Base-by-base conservation (phyloP, 2,329 filamentous ascomycete species). In the Cryphonectria naterciae region DNA sequence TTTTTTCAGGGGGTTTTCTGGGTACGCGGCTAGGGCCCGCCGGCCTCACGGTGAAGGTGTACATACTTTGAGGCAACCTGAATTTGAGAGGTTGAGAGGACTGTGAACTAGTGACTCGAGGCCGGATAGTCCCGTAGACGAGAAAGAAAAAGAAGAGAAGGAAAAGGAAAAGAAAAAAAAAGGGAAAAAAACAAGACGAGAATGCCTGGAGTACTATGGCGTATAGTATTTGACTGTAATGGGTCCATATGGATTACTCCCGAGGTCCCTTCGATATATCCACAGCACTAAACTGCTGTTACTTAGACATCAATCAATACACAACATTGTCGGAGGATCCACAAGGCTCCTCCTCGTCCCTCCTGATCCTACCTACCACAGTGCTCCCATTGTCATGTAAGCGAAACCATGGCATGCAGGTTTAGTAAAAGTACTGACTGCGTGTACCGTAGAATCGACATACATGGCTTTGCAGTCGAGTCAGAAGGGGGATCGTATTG, bases 351-450 rank as follows among this genome's bases (percentile, higher is more conserved):
- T 58, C 54, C 25, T 32, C 25, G 25, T n/a, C 46, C 43, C 13
- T 58, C 54, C 54, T 58, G 54, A 58, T 58, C 25, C 54, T 58
- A 32, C 54, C 54, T 58, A 32, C 54, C 54, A 28, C 2, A 54
- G 22, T 54, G 52, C 52, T 54, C 10, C 25, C n/a, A 28, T 54
- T 32, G 54, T 32, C 32, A 28, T 58, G 15, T 19, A 32, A 15
- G 28, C 28, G 54, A 32, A 54, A 54, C n/a, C n/a, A 54, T 58
- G 15, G 25, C 28, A 32, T 58, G 28, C 25, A 58, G 25, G 52
- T 15, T 15, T 10, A 15, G 43, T 46, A 46, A 46, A 46, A 46
- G 4, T 46, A 19, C 43, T 46, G 17, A 17, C n/a, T 28, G 4
- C 25, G 52, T 28, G 28, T 3, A 32, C 28, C 28, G 28, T 25